A percentile compares a stretch with the other conserved stretches of the same genome.
Evolutionary conservation across 495 filamentous ascomycete species (phyloP).

Genomic region (Aspergillus haitiensis): DNA sequence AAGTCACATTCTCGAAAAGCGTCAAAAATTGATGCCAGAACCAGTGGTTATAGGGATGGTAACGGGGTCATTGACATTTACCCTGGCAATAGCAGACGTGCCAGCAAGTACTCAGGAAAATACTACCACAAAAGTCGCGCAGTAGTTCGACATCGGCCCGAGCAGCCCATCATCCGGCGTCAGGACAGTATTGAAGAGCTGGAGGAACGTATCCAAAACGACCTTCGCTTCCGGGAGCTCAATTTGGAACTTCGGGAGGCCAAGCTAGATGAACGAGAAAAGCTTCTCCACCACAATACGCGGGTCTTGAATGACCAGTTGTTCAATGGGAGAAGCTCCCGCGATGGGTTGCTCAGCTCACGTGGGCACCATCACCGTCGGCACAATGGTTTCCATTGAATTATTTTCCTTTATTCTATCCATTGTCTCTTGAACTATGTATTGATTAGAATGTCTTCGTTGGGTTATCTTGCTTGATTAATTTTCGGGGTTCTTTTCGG

Average conservation of each 20-base stretch:
- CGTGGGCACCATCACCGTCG: too few relatives aligned
- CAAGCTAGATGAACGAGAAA: conserved; percentile 28
- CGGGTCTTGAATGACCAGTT: conserved; percentile 12
- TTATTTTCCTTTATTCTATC: background rate
- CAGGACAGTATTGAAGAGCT: conserved; percentile 19
- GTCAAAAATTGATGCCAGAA: conserved; percentile 10
- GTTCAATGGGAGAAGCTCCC: background rate
- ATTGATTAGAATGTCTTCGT: background rate
- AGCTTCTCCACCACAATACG: conserved; percentile 13
- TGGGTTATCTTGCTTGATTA: background rate
- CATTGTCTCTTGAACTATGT: background rate
- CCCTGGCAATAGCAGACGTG: conserved; percentile 17
- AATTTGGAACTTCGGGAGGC: conserved; percentile 30
- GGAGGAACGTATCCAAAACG: conserved; percentile 22
- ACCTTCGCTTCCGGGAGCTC: conserved; percentile 34
- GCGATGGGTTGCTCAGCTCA: too few relatives aligned
- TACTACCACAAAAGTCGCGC: conserved; percentile 8
- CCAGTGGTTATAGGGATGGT: conserved; percentile 11
- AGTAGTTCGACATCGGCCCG: conserved; percentile 14
- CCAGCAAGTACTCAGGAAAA: background rate
- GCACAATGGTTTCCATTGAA: background rate
- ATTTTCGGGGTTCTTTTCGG: conserved; percentile 16
- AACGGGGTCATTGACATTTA: conserved; percentile 19
- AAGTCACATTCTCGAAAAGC: conserved; percentile 23
- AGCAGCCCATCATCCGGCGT: conserved; percentile 26